Conservation (phyloP, 2,329 filamentous ascomycete species). For the Phaeosphaeriaceae sp. region DNA sequence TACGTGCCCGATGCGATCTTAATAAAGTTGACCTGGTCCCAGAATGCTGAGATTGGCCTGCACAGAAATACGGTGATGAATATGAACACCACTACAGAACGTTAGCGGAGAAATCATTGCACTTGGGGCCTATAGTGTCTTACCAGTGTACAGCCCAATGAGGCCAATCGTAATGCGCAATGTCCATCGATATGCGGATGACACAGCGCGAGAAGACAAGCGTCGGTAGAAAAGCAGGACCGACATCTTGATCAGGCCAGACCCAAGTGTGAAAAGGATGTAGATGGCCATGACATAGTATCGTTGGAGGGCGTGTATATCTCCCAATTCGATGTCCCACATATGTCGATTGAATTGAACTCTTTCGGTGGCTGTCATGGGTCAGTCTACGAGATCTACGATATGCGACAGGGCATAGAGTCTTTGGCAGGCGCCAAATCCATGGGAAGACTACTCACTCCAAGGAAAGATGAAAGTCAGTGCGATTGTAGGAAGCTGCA, state of each 20-base stretch:
- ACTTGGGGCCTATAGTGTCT: neutral
- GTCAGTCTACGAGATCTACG: too few relatives aligned
- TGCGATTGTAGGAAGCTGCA: neutral
- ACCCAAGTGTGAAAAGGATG: neutral
- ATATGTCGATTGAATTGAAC: neutral
- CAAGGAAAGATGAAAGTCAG: neutral
- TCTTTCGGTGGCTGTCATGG: neutral
- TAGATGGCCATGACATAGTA: constrained; percentile 1
- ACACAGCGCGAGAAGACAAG: neutral
- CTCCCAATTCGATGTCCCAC: neutral
- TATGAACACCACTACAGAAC: neutral
- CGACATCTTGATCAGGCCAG: neutral
- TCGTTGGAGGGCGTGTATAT: neutral
- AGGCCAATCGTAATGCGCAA: neutral
- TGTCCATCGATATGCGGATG: neutral
- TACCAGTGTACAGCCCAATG: neutral
- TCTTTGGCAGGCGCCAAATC: neutral
- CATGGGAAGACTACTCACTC: neutral
- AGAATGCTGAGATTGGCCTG: neutral
- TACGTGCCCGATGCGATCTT: neutral
- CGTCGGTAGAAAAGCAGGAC: neutral
- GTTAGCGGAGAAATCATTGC: neutral
- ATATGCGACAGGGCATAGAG: too few relatives aligned
- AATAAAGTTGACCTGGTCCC: neutral
- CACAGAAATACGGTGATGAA: neutral